phyloP scores from a whole-genome alignment of 140 eudicot species.

The Flaveria floridana region DNA sequence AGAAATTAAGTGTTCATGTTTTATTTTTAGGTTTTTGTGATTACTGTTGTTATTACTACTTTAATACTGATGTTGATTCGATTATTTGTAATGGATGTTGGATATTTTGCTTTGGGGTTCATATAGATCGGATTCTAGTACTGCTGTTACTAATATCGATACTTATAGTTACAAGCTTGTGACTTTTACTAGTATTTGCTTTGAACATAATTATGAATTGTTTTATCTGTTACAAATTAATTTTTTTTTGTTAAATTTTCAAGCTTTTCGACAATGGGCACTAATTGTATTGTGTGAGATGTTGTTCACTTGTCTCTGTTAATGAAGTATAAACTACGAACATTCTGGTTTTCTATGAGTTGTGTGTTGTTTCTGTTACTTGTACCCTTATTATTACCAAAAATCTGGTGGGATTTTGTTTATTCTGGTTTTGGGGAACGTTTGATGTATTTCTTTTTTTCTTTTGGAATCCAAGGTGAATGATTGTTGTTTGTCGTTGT shows the following conservation, averaged over 20 bases:
- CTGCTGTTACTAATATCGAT: neutral
- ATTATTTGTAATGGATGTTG: neutral
- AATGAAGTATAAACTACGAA: neutral
- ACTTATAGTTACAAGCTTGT: neutral
- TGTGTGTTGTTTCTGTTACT: constrained; percentile 10
- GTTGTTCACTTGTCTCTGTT: neutral
- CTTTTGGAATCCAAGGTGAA: neutral
- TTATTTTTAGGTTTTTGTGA: constrained; percentile 23
- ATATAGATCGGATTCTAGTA: neutral
- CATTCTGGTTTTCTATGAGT: neutral
- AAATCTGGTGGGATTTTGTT: constrained; percentile 8
- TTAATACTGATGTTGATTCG: constrained; percentile 5
- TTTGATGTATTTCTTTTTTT: neutral
- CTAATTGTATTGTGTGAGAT: neutral
- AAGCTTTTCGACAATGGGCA: neutral
- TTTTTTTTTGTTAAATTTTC: neutral
- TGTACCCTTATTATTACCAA: neutral
- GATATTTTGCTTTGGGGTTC: neutral
- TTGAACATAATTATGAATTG: neutral
- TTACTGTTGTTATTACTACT: constrained; percentile 9
- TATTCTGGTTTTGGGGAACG: neutral
- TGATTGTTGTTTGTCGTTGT: constrained; percentile 4
- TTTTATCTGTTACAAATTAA: neutral
- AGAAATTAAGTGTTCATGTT: neutral
- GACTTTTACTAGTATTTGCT: constrained; percentile 12